Conservation (phyloP, 345 rosid genomes). For the Citrus maxima region DNA sequence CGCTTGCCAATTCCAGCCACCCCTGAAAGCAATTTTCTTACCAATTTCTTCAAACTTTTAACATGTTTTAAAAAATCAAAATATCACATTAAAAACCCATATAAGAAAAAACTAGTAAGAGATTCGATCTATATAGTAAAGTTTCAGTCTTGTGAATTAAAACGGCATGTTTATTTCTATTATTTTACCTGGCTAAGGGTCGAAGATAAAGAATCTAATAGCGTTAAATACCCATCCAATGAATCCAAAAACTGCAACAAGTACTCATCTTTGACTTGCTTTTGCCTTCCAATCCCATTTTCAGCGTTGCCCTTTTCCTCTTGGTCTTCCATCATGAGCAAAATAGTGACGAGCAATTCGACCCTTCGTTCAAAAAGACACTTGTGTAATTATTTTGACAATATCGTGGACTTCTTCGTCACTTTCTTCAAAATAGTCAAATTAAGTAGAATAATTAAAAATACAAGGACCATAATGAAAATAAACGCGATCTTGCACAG, state of each 20-base stretch:
- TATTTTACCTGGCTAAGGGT: slow-evolving; percentile 69
- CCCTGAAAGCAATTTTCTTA: slow-evolving; percentile 42
- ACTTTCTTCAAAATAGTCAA: neutral
- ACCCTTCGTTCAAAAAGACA: neutral
- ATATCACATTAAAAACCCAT: neutral
- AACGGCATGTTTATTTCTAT: neutral
- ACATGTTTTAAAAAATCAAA: neutral
- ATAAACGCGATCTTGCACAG: neutral
- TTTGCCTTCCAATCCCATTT: slow-evolving; percentile 17
- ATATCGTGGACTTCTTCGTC: neutral
- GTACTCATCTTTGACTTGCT: slow-evolving; percentile 26
- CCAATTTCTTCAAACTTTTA: neutral
- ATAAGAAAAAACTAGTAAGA: neutral
- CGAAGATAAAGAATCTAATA: slow-evolving; percentile 57
- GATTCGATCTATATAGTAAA: slow-evolving; percentile 12
- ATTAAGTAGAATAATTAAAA: neutral
- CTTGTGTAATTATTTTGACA: neutral
- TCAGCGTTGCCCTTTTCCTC: slow-evolving; percentile 14
- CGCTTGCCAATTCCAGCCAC: slow-evolving; percentile 89
- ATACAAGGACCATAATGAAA: neutral
- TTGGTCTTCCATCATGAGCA: slow-evolving; percentile 20
- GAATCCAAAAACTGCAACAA: slow-evolving; percentile 78
- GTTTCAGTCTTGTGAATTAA: neutral
- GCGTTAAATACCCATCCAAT: slow-evolving; percentile 54
- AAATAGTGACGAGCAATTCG: neutral